Conservation (phyloP, 2,329 filamentous ascomycete genomes). For the Penicillium sp. region DNA sequence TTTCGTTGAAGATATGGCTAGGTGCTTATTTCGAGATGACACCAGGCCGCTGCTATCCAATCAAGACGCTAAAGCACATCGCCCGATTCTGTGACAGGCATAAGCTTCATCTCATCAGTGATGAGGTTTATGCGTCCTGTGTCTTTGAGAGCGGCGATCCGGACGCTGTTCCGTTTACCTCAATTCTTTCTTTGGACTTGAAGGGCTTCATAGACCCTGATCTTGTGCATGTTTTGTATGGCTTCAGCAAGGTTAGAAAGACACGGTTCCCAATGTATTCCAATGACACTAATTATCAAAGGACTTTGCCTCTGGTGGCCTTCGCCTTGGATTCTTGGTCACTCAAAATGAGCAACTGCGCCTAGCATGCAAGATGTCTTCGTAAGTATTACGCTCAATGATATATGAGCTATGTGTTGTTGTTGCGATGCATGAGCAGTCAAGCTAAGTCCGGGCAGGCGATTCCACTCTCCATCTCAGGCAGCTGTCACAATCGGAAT, state of each 20-base stretch:
- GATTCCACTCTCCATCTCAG: slow-evolving; percentile 28
- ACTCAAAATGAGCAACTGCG: slow-evolving; percentile 26
- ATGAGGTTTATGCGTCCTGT: slow-evolving; percentile 58
- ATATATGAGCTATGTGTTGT: not conserved
- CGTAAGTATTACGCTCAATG: slow-evolving; percentile 15
- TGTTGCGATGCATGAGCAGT: no score
- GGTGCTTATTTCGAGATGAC: slow-evolving; percentile 5
- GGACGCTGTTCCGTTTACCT: slow-evolving; percentile 43
- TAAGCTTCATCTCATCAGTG: slow-evolving; percentile 53
- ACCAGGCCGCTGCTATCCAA: slow-evolving; percentile 45
- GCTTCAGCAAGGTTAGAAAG: slow-evolving; percentile 37
- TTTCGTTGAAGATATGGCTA: not conserved
- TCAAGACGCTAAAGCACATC: slow-evolving; percentile 42
- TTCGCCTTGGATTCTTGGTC: slow-evolving; percentile 30
- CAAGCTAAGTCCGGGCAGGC: slow-evolving; percentile 13
- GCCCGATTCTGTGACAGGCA: slow-evolving; percentile 51
- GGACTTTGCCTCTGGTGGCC: slow-evolving; percentile 33
- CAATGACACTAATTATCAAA: not conserved
- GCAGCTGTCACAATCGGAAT: slow-evolving; percentile 31
- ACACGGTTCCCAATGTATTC: slow-evolving; percentile 28
- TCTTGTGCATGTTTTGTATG: slow-evolving; percentile 52
- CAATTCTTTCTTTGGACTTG: slow-evolving; percentile 45
- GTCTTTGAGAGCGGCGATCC: slow-evolving; percentile 44
- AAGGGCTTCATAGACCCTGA: slow-evolving; percentile 46
- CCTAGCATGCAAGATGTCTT: slow-evolving; percentile 26